These are phyloP conservation scores for Diaporthe ampelina DNA, from an alignment of 2,329 filamentous ascomycete genomes.

Conservation along the genomic window DNA sequence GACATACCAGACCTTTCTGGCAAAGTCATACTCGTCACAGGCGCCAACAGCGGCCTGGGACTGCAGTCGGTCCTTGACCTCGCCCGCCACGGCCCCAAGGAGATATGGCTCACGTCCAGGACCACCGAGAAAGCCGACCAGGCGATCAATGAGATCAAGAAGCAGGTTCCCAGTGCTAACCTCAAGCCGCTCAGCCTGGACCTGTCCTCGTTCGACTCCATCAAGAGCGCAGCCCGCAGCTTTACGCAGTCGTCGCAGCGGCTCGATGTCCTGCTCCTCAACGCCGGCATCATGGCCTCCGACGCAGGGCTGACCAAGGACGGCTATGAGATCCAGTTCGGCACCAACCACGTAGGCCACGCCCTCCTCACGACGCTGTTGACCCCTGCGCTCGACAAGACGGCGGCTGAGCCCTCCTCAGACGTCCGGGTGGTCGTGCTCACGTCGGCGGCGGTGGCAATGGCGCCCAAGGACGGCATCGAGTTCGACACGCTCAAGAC, in stretches of 20 bases:
- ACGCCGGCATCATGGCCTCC: slow-evolving; percentile 60
- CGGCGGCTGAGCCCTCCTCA: slow-evolving; percentile 43
- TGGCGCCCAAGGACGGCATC: slow-evolving; percentile 45
- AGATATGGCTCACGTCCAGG: slow-evolving; percentile 52
- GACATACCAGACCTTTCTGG: slow-evolving; percentile 56
- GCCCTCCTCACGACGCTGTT: slow-evolving; percentile 59
- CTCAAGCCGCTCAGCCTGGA: slow-evolving; percentile 58
- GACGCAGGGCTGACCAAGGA: slow-evolving; percentile 55
- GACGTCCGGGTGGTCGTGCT: slow-evolving; percentile 51
- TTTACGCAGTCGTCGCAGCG: slow-evolving; percentile 49
- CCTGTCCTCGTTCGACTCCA: slow-evolving; percentile 58
- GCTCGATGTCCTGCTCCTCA: slow-evolving; percentile 51
- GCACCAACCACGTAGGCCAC: slow-evolving; percentile 64
- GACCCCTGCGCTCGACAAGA: slow-evolving; percentile 48
- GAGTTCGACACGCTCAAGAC: slow-evolving; percentile 50
- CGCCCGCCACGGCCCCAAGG: slow-evolving; percentile 53
- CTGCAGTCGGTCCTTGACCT: slow-evolving; percentile 59
- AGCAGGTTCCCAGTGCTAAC: slow-evolving; percentile 41
- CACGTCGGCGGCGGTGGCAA: slow-evolving; percentile 46
- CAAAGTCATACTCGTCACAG: slow-evolving; percentile 63
- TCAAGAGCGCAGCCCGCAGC: slow-evolving; percentile 56
- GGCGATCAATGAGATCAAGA: slow-evolving; percentile 54
- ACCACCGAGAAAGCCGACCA: slow-evolving; percentile 54
- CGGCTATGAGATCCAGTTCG: slow-evolving; percentile 64
- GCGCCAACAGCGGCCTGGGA: slow-evolving; percentile 65